Conservation (phyloP, 345 rosid genomes). For the Populus deltoides region DNA sequence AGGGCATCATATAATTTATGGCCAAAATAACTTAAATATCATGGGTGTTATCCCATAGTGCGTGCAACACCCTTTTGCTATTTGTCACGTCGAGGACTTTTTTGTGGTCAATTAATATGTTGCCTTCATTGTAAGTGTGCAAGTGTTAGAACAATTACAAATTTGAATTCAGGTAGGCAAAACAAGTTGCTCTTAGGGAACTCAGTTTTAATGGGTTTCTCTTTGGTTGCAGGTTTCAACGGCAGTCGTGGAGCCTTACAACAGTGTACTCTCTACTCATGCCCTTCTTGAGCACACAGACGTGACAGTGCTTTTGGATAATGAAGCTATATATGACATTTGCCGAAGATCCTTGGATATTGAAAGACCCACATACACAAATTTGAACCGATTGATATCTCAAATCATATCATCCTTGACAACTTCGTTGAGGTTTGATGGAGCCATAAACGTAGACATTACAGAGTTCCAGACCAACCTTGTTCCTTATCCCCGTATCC, state of each 20-base stretch:
- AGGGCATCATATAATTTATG: not conserved
- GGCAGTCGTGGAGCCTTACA: slow-evolving; percentile 41
- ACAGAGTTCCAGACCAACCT: slow-evolving; percentile 42
- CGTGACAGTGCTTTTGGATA: slow-evolving; percentile 34
- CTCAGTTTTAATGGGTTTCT: not conserved
- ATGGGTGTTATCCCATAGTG: not conserved
- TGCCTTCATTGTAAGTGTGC: not conserved
- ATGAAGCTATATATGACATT: slow-evolving; percentile 40
- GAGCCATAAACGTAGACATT: slow-evolving; percentile 36
- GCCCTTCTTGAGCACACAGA: slow-evolving; percentile 40
- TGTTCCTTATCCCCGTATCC: slow-evolving; percentile 40
- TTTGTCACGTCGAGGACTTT: not conserved
- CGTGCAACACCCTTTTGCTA: not conserved
- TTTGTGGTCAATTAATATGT: not conserved
- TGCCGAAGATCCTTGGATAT: slow-evolving; percentile 36
- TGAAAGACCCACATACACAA: slow-evolving; percentile 38
- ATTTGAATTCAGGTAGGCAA: not conserved
- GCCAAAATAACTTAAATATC: not conserved
- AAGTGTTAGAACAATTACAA: not conserved
- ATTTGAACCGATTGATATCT: slow-evolving; percentile 36
- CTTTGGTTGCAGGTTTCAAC: slow-evolving; percentile 32
- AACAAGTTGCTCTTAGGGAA: not conserved
- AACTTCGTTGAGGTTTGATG: slow-evolving; percentile 37
- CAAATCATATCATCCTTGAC: slow-evolving; percentile 38
- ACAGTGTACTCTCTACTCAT: slow-evolving; percentile 40